Percentiles rank a stretch among this genome's conserved stretches.
phyloP scores from a whole-genome alignment of 2,329 filamentous ascomycete species.

The Hymenoscyphus albidus region DNA sequence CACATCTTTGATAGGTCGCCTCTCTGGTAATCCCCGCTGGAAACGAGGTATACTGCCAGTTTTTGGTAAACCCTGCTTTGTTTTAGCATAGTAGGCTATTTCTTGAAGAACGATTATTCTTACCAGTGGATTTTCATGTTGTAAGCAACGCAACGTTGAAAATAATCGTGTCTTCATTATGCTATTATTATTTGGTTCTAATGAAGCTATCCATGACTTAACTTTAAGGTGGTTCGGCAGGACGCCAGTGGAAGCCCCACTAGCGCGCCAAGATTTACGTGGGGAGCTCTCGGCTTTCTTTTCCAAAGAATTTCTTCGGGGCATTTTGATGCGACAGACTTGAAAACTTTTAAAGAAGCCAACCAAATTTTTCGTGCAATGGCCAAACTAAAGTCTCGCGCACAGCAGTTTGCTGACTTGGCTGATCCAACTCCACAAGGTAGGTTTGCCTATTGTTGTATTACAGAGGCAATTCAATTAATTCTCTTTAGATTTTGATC shows the following conservation, averaged over 20 bases:
- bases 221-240: background rate
- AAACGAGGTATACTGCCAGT: slow-evolving; percentile 70
- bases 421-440: slow-evolving; percentile 57
- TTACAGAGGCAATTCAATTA: slow-evolving; percentile 9
- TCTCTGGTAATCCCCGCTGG: slow-evolving; percentile 77
- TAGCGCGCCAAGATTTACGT: slow-evolving; percentile 27
- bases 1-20: slow-evolving; percentile 77
- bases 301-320: slow-evolving; percentile 20
- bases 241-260: slow-evolving; percentile 20
- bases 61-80: slow-evolving; percentile 73
- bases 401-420: slow-evolving; percentile 58
- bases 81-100: background rate
- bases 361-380: slow-evolving; percentile 38
- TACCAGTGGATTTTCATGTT: slow-evolving; percentile 88
- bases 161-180: slow-evolving; percentile 44
- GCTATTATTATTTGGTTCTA: background rate
- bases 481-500: slow-evolving; percentile 37
- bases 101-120: slow-evolving; percentile 19
- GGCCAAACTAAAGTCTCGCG: slow-evolving; percentile 46
- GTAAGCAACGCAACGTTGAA: slow-evolving; percentile 49
- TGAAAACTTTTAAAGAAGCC: background rate
- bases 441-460: background rate
- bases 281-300: slow-evolving; percentile 22
- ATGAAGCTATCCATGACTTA: background rate
- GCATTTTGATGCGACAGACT: slow-evolving; percentile 5